Conservation (phyloP, 331 rosid genomes). For the Pyrus hybrid region DNA sequence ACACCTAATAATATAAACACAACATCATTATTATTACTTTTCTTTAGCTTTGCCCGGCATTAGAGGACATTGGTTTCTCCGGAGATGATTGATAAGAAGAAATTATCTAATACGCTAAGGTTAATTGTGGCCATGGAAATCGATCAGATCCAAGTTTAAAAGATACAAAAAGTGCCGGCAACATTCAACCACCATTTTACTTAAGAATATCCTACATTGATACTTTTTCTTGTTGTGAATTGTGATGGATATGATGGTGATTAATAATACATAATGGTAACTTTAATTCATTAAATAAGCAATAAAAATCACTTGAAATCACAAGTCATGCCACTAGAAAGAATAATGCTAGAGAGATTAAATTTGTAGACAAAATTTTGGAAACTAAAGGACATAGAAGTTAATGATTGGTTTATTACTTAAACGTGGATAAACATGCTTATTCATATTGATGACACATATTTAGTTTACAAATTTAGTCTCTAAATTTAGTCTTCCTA, state of each 20-base stretch:
- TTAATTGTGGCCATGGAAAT: neutral
- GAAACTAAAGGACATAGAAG: too few species aligned
- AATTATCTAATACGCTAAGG: neutral
- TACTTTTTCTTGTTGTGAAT: constrained; percentile 13
- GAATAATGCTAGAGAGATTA: too few species aligned
- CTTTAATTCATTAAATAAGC: constrained; percentile 23
- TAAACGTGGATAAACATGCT: too few species aligned
- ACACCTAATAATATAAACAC: constrained; percentile 29
- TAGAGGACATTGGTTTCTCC: constrained; percentile 2
- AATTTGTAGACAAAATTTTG: too few species aligned
- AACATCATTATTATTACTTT: neutral
- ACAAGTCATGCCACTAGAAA: too few species aligned
- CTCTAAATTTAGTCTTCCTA: too few species aligned
- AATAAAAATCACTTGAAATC: constrained; percentile 24
- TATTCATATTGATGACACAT: too few species aligned
- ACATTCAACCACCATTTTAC: constrained; percentile 32
- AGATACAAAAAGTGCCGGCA: neutral
- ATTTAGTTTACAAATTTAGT: too few species aligned
- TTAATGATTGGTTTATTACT: too few species aligned
- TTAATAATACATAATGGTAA: constrained; percentile 11
- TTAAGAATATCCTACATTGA: constrained; percentile 8
- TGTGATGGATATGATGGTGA: constrained; percentile 24
- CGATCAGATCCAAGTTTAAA: neutral
- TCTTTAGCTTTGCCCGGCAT: neutral
- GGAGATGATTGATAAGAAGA: neutral